These are phyloP conservation scores for Catenaria anguillulae DNA, from an alignment of 371 early-diverging fungal genomes.

Conservation along the genomic window DNA sequence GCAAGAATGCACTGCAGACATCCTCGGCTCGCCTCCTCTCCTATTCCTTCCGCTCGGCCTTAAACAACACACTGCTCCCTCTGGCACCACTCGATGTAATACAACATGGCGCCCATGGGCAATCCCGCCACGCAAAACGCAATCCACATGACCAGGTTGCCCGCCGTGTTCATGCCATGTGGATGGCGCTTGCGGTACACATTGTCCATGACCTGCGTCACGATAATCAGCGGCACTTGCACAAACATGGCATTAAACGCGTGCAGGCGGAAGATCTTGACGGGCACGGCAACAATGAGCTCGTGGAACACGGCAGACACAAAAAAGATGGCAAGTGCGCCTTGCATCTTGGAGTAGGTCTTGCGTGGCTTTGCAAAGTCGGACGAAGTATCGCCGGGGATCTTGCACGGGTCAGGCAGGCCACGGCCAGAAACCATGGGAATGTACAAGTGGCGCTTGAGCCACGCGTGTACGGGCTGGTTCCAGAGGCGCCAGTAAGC, in stretches of 20 bases:
- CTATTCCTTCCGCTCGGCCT: too few relatives aligned
- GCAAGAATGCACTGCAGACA: too few relatives aligned
- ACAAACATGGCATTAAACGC: conserved; percentile 80
- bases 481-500: conserved; percentile 88
- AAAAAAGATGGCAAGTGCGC: conserved; percentile 48
- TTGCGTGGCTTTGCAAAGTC: too few relatives aligned
- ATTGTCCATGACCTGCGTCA: conserved; percentile 6
- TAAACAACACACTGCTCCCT: too few relatives aligned
- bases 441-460: conserved; percentile 77
- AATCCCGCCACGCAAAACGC: conserved; percentile 74
- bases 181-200: conserved; percentile 6
- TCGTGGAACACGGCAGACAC: conserved; percentile 71
- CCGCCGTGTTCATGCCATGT: conserved; percentile 35
- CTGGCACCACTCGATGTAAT: conserved; percentile 27
- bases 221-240: conserved; percentile 65
- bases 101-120: conserved; percentile 61
- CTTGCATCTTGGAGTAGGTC: not conserved
- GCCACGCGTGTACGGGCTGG: conserved; percentile 59
- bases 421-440: conserved; percentile 33
- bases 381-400: too few relatives aligned
- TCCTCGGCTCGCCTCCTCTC: too few relatives aligned
- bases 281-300: conserved; percentile 67
- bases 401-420: not conserved
- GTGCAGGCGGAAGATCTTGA: conserved; percentile 56
- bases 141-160: conserved; percentile 75